These are phyloP conservation scores for Phytophthora cactorum DNA, from an alignment of 352 stramenopile genomes.

Conservation along the genomic window DNA sequence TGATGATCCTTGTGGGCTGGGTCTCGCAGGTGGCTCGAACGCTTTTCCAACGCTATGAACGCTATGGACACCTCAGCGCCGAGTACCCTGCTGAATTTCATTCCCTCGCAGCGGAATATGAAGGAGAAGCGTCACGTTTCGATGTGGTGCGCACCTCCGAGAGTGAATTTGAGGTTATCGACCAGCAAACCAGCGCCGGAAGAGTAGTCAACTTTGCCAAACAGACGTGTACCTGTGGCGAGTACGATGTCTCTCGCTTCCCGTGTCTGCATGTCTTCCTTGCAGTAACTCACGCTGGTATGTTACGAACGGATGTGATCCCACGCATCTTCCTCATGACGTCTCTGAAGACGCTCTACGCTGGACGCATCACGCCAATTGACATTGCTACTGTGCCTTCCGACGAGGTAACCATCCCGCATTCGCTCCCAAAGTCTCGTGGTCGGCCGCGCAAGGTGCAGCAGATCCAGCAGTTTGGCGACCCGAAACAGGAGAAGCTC, in stretches of 20 bases:
- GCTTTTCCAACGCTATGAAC: constrained; percentile 76
- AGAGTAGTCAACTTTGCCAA: constrained; percentile 80
- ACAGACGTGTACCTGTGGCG: constrained; percentile 77
- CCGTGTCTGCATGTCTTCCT: constrained; percentile 84
- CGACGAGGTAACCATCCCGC: constrained; percentile 63
- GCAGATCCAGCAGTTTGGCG: constrained; percentile 79
- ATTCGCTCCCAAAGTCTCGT: constrained; percentile 59
- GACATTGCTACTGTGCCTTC: constrained; percentile 73
- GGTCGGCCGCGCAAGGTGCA: constrained; percentile 79
- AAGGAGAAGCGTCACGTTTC: constrained; percentile 58
- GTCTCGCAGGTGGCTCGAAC: constrained; percentile 80
- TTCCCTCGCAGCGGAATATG: constrained; percentile 65
- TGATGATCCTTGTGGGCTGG: constrained; percentile 85
- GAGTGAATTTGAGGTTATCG: constrained; percentile 79
- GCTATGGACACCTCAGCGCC: constrained; percentile 73
- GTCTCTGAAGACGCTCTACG: constrained; percentile 76
- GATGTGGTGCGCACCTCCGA: constrained; percentile 76
- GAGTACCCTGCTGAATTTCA: constrained; percentile 84
- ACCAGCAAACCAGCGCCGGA: constrained; percentile 65
- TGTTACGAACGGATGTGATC: constrained; percentile 76
- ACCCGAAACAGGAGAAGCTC: constrained; percentile 76
- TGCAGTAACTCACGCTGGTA: constrained; percentile 62
- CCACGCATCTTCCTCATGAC: constrained; percentile 84
- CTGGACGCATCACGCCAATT: constrained; percentile 77
- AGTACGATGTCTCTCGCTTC: constrained; percentile 78